Evolutionary conservation across 257 asterid species (phyloP).

Genomic region (Verbascum thapsus): DNA sequence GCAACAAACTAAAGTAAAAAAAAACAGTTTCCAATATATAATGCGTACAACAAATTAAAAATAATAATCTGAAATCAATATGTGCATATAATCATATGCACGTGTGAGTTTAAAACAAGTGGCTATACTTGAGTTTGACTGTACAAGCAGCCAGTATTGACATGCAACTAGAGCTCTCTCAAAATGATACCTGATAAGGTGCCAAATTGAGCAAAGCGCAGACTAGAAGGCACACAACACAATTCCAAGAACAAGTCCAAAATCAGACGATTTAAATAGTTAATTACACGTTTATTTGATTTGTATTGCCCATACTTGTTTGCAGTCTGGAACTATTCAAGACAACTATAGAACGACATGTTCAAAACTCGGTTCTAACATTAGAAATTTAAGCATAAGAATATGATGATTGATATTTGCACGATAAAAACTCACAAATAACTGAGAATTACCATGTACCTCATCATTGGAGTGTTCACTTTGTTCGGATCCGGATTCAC

Average conservation of each 20-base stretch:
- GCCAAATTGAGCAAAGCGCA: not conserved
- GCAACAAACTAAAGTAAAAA: slow-evolving; percentile 7
- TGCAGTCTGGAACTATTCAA: not conserved
- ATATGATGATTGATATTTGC: not conserved
- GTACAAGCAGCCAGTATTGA: not conserved
- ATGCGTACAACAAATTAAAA: not conserved
- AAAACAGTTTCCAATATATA: not conserved
- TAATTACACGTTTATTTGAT: not conserved
- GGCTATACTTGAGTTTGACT: not conserved
- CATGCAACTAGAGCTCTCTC: not conserved
- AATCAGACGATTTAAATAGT: not conserved
- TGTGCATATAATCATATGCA: too few species aligned
- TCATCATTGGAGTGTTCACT: slow-evolving; percentile 51
- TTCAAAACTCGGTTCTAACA: slow-evolving; percentile 4
- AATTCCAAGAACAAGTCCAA: not conserved
- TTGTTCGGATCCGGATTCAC: slow-evolving; percentile 50
- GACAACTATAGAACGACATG: not conserved
- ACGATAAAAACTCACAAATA: not conserved
- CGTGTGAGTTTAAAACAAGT: too few species aligned
- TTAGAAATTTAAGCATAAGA: not conserved
- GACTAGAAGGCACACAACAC: not conserved
- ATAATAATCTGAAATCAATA: not conserved
- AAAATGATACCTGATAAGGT: not conserved
- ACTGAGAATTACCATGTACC: slow-evolving; percentile 45
- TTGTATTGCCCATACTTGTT: not conserved